phyloP scores from a whole-genome alignment of 257 asterid species.

The Plantago major region DNA sequence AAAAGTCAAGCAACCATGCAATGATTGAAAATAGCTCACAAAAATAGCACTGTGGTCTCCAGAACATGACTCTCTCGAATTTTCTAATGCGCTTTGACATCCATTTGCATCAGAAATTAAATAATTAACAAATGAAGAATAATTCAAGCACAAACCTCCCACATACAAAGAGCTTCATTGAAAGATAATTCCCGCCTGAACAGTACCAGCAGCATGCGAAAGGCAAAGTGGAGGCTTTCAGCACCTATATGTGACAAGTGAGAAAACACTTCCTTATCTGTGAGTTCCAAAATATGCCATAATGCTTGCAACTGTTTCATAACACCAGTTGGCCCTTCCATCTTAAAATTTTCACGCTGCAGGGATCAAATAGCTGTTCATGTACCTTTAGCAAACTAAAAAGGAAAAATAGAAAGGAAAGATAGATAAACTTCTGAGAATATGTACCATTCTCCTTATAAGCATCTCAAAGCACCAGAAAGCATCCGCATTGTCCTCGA shows the following conservation, averaged over 20 bases:
- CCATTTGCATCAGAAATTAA: constrained; percentile 9
- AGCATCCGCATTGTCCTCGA: constrained; percentile 97
- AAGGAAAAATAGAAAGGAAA: constrained; percentile 9
- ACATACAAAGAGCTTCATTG: constrained; percentile 87
- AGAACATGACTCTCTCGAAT: too few species aligned
- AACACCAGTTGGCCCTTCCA: constrained; percentile 98
- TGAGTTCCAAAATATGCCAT: constrained; percentile 87
- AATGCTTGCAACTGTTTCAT: constrained; percentile 95
- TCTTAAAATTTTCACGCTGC: constrained; percentile 90
- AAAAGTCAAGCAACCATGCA: too few species aligned
- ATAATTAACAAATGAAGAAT: constrained; percentile 13
- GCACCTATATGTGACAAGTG: constrained; percentile 87
- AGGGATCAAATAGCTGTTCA: background rate
- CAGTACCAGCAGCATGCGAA: constrained; percentile 96
- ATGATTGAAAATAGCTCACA: too few species aligned
- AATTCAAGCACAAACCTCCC: constrained; percentile 83
- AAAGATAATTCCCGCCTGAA: constrained; percentile 95
- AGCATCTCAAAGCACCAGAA: constrained; percentile 99
- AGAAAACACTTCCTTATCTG: constrained; percentile 81
- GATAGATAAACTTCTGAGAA: background rate
- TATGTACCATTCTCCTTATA: constrained; percentile 78
- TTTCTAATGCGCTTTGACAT: too few species aligned
- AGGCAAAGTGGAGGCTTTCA: constrained; percentile 98
- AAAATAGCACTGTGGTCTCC: too few species aligned
- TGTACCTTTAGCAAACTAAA: constrained; percentile 20